phyloP scores from a whole-genome alignment of 1,139 yeast genomes.

The Meyerozyma sp. region DNA sequence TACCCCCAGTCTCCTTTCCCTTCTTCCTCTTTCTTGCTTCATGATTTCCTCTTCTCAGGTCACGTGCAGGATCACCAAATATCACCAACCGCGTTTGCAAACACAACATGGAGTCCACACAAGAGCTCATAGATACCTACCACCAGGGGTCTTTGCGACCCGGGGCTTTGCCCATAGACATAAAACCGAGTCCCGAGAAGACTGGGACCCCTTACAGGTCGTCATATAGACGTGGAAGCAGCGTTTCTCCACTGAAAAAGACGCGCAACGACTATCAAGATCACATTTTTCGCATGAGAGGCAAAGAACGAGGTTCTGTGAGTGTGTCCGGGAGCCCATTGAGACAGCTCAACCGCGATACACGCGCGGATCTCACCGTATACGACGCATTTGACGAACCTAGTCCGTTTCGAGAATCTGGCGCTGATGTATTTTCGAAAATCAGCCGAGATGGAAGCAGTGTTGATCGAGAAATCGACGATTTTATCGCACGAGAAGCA shows the following conservation, averaged over 20 bases:
- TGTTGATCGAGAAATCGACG: slow-evolving; percentile 3
- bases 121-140: slow-evolving; percentile 12
- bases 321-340: slow-evolving; percentile 10
- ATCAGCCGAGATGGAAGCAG: background rate
- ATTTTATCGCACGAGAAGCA: background rate
- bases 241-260: slow-evolving; percentile 14
- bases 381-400: slow-evolving; percentile 3
- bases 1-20: too few species aligned
- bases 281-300: slow-evolving; percentile 12
- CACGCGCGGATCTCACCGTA: slow-evolving; percentile 3
- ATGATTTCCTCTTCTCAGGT: background rate
- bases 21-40: background rate
- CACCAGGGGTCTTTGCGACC: background rate
- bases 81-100: slow-evolving; percentile 1
- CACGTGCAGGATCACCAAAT: background rate
- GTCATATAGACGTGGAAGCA: slow-evolving; percentile 4
- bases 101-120: slow-evolving; percentile 10
- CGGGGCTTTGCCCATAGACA: background rate
- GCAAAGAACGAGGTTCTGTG: slow-evolving; percentile 4
- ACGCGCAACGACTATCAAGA: slow-evolving; percentile 16
- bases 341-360: slow-evolving; percentile 9
- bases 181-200: slow-evolving; percentile 2
- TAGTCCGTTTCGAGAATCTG: slow-evolving; percentile 3
- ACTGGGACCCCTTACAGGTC: slow-evolving; percentile 10
- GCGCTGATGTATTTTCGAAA: background rate